A percentile compares a stretch with the other conserved stretches of the same genome.
These are phyloP conservation scores for Ceratobasidium papillatum DNA, from an alignment of 1,284 basidiomycete species.

Conservation along the genomic window DNA sequence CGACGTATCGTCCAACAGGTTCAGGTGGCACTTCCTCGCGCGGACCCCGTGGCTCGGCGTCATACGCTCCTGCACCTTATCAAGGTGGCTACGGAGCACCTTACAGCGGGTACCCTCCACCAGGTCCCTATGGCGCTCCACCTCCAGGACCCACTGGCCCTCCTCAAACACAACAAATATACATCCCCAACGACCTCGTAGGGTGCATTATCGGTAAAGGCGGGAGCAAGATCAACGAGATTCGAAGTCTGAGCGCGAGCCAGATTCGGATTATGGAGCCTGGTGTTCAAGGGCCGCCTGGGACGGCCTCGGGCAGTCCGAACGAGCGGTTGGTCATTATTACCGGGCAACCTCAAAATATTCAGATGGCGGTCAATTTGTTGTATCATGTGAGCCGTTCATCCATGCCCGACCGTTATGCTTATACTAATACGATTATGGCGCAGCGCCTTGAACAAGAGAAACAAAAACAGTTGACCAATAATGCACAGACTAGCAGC, in stretches of 20 bases:
- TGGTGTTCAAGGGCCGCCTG: conserved; percentile 67
- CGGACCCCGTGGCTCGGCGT: conserved; percentile 47
- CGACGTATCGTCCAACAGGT: conserved; percentile 54
- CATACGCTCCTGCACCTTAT: conserved; percentile 65
- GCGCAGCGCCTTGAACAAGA: conserved; percentile 84
- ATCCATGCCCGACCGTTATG: not conserved
- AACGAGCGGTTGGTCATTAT: conserved; percentile 93
- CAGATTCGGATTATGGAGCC: conserved; percentile 99
- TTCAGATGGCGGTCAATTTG: conserved; percentile 95
- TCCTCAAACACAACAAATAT: conserved; percentile 96
- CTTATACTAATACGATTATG: conserved; percentile 38
- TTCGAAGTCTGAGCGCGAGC: conserved; percentile 91
- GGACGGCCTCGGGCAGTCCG: conserved; percentile 69
- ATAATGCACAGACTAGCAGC: conserved; percentile 38
- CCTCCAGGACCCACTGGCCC: conserved; percentile 59
- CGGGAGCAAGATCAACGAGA: conserved; percentile 99
- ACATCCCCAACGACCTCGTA: conserved; percentile 97
- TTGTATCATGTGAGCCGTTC: conserved; percentile 54
- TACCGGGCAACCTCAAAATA: conserved; percentile 91
- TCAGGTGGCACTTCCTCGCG: conserved; percentile 47
- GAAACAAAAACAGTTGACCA: conserved; percentile 73
- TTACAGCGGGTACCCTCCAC: conserved; percentile 47
- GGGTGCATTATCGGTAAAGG: conserved; percentile 99
- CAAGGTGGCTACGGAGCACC: conserved; percentile 37
- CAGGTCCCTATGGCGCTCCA: conserved; percentile 48